phyloP scores from a whole-genome alignment of 306 rosid species.

The Ceratonia siliqua region DNA sequence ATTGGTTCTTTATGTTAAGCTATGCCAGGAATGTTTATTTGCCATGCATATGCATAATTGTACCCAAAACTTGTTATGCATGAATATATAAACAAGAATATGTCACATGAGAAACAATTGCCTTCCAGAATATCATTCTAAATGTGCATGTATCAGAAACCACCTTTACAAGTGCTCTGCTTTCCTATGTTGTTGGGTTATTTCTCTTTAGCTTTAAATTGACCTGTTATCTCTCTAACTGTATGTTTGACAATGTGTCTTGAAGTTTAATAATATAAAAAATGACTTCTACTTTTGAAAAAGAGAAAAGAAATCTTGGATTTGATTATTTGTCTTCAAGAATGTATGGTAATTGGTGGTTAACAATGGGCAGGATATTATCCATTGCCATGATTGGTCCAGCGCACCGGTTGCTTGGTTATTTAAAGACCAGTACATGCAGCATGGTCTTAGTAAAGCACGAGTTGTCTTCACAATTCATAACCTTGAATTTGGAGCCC shows the following conservation, averaged over 20 bases:
- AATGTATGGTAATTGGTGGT: slow-evolving; percentile 38
- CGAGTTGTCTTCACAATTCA: slow-evolving; percentile 90
- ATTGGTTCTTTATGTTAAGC: background rate
- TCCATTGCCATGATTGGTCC: slow-evolving; percentile 99
- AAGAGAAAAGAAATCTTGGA: background rate
- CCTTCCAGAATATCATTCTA: slow-evolving; percentile 21
- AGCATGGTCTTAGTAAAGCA: slow-evolving; percentile 85
- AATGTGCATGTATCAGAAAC: slow-evolving; percentile 1
- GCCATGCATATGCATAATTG: slow-evolving; percentile 4
- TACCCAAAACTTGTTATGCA: background rate
- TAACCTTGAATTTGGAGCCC: slow-evolving; percentile 93
- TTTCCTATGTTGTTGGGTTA: background rate
- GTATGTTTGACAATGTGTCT: background rate
- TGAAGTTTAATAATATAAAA: slow-evolving; percentile 9
- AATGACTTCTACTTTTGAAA: background rate
- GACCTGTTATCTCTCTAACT: slow-evolving; percentile 1
- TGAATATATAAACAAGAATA: background rate
- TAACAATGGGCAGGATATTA: slow-evolving; percentile 74
- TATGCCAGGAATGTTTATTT: background rate
- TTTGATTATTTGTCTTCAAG: background rate
- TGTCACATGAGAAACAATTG: background rate
- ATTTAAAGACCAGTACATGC: slow-evolving; percentile 77
- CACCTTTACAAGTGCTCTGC: slow-evolving; percentile 13
- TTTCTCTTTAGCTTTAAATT: slow-evolving; percentile 10
- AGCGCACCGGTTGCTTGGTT: slow-evolving; percentile 98